Base-by-base conservation (phyloP, 1,284 basidiomycete genomes). In the Ustilago esculenta region DNA sequence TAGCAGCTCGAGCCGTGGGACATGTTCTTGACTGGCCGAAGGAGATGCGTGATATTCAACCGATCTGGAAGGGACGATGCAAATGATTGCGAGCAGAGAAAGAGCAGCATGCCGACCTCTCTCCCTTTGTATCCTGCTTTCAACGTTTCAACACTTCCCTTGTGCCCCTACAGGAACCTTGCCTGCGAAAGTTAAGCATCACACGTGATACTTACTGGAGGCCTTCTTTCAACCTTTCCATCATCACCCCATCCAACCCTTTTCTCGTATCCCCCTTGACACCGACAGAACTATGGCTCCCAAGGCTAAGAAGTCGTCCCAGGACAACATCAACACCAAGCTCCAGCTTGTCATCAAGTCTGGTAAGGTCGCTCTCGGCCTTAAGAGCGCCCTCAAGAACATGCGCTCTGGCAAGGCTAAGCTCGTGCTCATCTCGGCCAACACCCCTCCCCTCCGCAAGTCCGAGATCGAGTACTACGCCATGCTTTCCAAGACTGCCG, bases 391-490 rank as follows among this genome's bases (percentile, higher is more conserved):
- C 52, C 87, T 99, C 81, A 98, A 98, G 89, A 90, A 92, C 86
- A 96, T 98, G 91, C 91, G 96, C 82, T 91, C 86, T 79, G 95
- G 96, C 84, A 97, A 97, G 88, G 96, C 95, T 84, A 98, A 98
- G 87, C 92, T 99, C 80, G 90, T 99, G 82, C 87, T 99, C 84
- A 98, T 99, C 84, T 94, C 95, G 81, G 94, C 93, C 80, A 99
- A 98, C 87, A 97, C 94, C 86, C 96, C 95, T 60, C 96, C 96
- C 71, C 89, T 98, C 74, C 92, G 96, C 85, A 97, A 97, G 85
- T 97, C 94, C 60, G 96, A 99, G 88, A 88, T 99, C 71, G 96
- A 99, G 87, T 99, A 98, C 88, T 98, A 98, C 84, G 96, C 96
- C 86, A 98, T 98, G 95, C 88, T 98, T 80, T 86, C 76, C 65